phyloP scores from a whole-genome alignment of 2,329 filamentous ascomycete genomes.

The Colletotrichum scovillei region DNA sequence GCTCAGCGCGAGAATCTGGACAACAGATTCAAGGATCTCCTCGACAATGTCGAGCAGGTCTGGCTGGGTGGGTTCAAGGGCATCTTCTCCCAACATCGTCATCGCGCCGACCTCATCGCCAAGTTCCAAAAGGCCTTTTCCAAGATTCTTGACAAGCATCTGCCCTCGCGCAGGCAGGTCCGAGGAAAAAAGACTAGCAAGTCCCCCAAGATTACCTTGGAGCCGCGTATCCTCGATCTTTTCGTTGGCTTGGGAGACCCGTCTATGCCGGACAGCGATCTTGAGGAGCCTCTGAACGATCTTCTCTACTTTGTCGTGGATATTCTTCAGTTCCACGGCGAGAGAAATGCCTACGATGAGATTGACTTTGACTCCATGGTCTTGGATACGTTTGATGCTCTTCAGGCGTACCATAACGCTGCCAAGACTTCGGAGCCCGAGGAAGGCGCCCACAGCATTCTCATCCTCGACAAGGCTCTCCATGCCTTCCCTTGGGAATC shows the following conservation, averaged over 20 bases:
- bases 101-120: slow-evolving; percentile 72
- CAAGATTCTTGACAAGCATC: slow-evolving; percentile 81
- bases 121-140: slow-evolving; percentile 84
- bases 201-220: slow-evolving; percentile 58
- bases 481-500: slow-evolving; percentile 98
- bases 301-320: slow-evolving; percentile 96
- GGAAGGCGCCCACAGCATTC: slow-evolving; percentile 76
- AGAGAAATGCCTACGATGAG: slow-evolving; percentile 96
- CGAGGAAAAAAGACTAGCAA: slow-evolving; percentile 64
- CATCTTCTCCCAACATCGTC: slow-evolving; percentile 83
- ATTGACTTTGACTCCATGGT: slow-evolving; percentile 95
- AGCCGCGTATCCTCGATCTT: slow-evolving; percentile 79
- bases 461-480: slow-evolving; percentile 91
- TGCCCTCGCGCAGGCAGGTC: slow-evolving; percentile 82
- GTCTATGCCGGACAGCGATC: slow-evolving; percentile 72
- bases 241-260: slow-evolving; percentile 88
- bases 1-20: slow-evolving; percentile 85
- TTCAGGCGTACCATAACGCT: slow-evolving; percentile 79
- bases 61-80: slow-evolving; percentile 97
- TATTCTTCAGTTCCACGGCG: slow-evolving; percentile 95
- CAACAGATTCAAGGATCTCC: slow-evolving; percentile 77
- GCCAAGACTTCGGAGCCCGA: slow-evolving; percentile 54
- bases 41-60: slow-evolving; percentile 88
- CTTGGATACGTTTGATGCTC: slow-evolving; percentile 85
- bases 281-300: slow-evolving; percentile 92